These are phyloP conservation scores for Pythium rhizo-oryzae DNA, from an alignment of 352 stramenopile species.

Conservation along the genomic window DNA sequence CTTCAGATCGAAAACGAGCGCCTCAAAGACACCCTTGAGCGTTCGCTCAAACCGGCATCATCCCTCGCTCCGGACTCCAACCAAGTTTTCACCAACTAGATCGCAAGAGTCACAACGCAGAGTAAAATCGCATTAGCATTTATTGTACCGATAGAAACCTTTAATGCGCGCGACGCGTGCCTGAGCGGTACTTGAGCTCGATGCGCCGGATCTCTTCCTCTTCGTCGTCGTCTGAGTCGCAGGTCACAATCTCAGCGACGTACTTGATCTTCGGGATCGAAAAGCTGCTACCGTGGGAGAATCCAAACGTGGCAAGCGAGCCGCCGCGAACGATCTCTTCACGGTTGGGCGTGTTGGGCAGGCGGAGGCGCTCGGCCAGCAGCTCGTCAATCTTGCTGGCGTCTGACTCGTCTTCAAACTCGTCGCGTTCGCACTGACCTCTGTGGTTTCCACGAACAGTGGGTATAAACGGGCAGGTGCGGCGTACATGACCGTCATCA, in stretches of 20 bases:
- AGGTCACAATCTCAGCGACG: slow-evolving; percentile 37
- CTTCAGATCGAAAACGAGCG: slow-evolving; percentile 28
- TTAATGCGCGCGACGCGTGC: slow-evolving; percentile 30
- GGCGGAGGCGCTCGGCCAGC: slow-evolving; percentile 17
- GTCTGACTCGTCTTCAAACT: slow-evolving; percentile 28
- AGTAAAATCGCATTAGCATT: too few relatives aligned
- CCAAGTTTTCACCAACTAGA: background rate
- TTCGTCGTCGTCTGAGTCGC: slow-evolving; percentile 80
- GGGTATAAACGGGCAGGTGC: background rate
- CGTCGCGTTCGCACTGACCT: slow-evolving; percentile 27
- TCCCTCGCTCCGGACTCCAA: slow-evolving; percentile 1
- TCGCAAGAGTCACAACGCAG: too few relatives aligned
- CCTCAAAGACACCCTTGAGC: background rate
- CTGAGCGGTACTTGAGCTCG: slow-evolving; percentile 64
- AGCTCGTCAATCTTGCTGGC: slow-evolving; percentile 17
- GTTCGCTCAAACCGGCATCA: background rate
- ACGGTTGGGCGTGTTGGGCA: slow-evolving; percentile 27
- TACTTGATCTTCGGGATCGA: slow-evolving; percentile 83
- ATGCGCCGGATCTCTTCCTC: slow-evolving; percentile 76
- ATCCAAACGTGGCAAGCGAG: slow-evolving; percentile 18
- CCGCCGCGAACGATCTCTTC: slow-evolving; percentile 28
- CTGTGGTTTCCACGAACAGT: background rate
- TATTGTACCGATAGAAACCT: background rate
- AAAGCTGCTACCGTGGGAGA: slow-evolving; percentile 39
- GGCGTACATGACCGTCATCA: background rate